Percentiles rank a stretch among this genome's conserved stretches.
Conservation (phyloP, 1,139 yeast genomes). For the Yamadazyma diospyri region DNA sequence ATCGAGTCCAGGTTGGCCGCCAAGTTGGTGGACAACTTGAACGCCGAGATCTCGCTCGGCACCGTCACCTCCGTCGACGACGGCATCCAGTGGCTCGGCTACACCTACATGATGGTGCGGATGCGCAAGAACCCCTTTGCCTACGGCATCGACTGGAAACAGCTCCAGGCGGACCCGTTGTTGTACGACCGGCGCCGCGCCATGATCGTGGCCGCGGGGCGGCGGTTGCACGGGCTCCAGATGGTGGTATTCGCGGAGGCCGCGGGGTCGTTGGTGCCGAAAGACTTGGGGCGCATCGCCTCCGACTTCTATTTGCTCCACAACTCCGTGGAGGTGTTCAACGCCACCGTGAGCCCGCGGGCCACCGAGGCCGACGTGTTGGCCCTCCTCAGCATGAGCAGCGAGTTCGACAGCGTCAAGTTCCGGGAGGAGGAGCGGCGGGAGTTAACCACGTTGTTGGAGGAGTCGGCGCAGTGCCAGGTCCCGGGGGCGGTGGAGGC, state of each 20-base stretch:
- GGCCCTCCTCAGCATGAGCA: conserved; percentile 86
- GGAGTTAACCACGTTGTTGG: conserved; percentile 65
- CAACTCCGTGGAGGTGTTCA: conserved; percentile 85
- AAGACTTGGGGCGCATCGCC: conserved; percentile 91
- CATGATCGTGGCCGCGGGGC: conserved; percentile 76
- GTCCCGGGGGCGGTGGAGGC: conserved; percentile 75
- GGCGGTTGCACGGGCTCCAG: conserved; percentile 76
- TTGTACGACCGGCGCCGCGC: conserved; percentile 69
- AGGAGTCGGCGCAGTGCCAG: conserved; percentile 71
- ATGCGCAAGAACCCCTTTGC: conserved; percentile 94
- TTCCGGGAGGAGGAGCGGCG: conserved; percentile 81
- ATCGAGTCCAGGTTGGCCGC: conserved; percentile 81
- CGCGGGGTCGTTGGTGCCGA: conserved; percentile 74
- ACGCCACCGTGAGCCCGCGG: conserved; percentile 74
- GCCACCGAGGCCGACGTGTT: conserved; percentile 93
- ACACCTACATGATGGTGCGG: conserved; percentile 89
- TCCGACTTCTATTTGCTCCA: conserved; percentile 88
- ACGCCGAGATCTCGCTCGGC: conserved; percentile 94
- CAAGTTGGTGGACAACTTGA: conserved; percentile 83
- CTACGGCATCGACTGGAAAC: conserved; percentile 91
- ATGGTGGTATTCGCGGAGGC: conserved; percentile 92
- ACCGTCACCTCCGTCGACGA: conserved; percentile 93
- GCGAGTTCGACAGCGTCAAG: conserved; percentile 89
- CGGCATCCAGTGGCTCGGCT: conserved; percentile 95
- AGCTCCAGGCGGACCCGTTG: conserved; percentile 77